Conservation (phyloP, 768 basidiomycete species). For the Pleurotus salmoneostramineus region DNA sequence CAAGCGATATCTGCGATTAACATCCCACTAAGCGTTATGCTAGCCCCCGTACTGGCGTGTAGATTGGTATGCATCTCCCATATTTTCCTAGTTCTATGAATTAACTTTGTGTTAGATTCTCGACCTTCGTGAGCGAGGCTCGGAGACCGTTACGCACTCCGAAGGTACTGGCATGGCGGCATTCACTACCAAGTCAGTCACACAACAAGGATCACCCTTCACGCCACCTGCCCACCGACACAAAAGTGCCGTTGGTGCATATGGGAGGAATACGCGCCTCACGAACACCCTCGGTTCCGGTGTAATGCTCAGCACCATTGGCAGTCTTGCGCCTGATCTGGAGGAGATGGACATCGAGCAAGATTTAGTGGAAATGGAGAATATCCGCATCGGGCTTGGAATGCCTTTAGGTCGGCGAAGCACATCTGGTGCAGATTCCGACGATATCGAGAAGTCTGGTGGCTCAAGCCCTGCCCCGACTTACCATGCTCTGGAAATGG, state of each 20-base stretch:
- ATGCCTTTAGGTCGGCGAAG: slow-evolving; percentile 47
- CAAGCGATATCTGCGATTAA: slow-evolving; percentile 82
- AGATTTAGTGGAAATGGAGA: slow-evolving; percentile 54
- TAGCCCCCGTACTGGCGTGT: slow-evolving; percentile 76
- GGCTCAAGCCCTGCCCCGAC: slow-evolving; percentile 51
- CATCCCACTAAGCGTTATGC: slow-evolving; percentile 82
- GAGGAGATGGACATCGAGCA: slow-evolving; percentile 44
- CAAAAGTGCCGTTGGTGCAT: slow-evolving; percentile 33
- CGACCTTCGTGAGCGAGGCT: slow-evolving; percentile 78
- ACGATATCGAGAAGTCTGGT: slow-evolving; percentile 15
- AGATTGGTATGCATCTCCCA: slow-evolving; percentile 47
- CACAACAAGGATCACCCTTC: slow-evolving; percentile 52
- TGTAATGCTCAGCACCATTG: slow-evolving; percentile 60
- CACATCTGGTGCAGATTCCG: slow-evolving; percentile 48
- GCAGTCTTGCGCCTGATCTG: slow-evolving; percentile 51
- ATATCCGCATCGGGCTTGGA: slow-evolving; percentile 51
- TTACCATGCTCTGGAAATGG: slow-evolving; percentile 48
- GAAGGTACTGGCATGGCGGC: slow-evolving; percentile 67
- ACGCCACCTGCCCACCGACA: slow-evolving; percentile 44
- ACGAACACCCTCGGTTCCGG: slow-evolving; percentile 57
- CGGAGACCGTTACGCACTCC: slow-evolving; percentile 73
- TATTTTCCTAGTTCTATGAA: not conserved
- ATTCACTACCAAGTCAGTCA: slow-evolving; percentile 61
- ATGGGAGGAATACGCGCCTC: slow-evolving; percentile 30
- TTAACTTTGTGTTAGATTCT: slow-evolving; percentile 49